A percentile compares a stretch with the other conserved stretches of the same genome.
Evolutionary conservation across 257 asterid species (phyloP).

Genomic region (Ocimum tenuiflorum): DNA sequence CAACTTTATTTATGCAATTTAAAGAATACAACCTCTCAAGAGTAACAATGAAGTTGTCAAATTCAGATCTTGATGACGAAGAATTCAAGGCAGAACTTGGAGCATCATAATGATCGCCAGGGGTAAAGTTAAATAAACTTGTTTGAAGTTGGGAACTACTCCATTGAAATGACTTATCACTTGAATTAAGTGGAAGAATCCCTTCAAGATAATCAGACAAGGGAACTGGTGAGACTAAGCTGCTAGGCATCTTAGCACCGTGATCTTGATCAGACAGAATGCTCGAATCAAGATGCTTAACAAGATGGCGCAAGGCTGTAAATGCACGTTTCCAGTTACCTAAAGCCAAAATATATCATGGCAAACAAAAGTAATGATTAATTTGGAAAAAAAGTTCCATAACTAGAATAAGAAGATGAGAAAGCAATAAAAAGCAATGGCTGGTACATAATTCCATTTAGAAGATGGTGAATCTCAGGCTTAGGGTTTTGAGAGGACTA

Average conservation of each 20-base stretch:
- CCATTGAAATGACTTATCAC: constrained; percentile 57
- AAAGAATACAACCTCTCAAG: constrained; percentile 45
- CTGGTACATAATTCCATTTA: neutral
- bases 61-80: constrained; percentile 48
- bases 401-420: constrained; percentile 6
- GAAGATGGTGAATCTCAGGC: neutral
- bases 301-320: constrained; percentile 71
- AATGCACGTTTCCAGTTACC: constrained; percentile 87
- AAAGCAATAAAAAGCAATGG: neutral
- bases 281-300: constrained; percentile 39
- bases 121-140: constrained; percentile 32
- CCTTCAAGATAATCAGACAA: constrained; percentile 81
- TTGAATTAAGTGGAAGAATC: constrained; percentile 37
- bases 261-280: constrained; percentile 26
- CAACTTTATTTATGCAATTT: constrained; percentile 40
- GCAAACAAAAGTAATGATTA: neutral
- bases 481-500: neutral
- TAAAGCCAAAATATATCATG: constrained; percentile 26
- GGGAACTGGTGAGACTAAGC: constrained; percentile 47
- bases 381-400: neutral
- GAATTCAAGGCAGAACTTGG: constrained; percentile 29
- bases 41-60: constrained; percentile 49
- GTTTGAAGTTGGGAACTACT: constrained; percentile 48
- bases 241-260: constrained; percentile 28
- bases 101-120: constrained; percentile 37